These are phyloP conservation scores for Ceratobasidium sp. DNA, from an alignment of 1,284 basidiomycete genomes.

Conservation along the genomic window DNA sequence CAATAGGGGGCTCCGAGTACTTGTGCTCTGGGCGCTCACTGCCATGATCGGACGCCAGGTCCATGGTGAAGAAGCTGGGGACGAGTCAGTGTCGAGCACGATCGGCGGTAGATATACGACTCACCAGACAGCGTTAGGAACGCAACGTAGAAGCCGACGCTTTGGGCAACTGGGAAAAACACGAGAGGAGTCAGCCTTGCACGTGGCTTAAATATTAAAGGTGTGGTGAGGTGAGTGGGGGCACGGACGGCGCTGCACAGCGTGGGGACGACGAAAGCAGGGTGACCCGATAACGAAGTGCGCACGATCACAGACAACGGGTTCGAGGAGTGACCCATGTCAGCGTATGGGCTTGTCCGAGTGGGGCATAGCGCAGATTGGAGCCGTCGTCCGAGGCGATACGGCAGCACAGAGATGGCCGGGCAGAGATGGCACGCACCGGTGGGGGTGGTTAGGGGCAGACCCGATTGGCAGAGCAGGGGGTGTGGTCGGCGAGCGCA, in stretches of 20 bases:
- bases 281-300: no score
- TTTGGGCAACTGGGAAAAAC: slow-evolving; percentile 7
- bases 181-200: slow-evolving; percentile 18
- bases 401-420: no score
- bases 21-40: background rate
- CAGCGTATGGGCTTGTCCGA: slow-evolving; percentile 11
- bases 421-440: no score
- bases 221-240: background rate
- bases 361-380: background rate
- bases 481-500: no score
- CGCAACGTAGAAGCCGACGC: slow-evolving; percentile 5
- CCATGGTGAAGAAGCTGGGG: slow-evolving; percentile 24
- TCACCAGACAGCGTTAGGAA: slow-evolving; percentile 10
- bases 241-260: background rate
- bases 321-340: background rate
- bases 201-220: slow-evolving; percentile 31
- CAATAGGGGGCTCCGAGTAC: slow-evolving; percentile 32
- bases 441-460: no score
- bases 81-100: background rate
- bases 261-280: slow-evolving; percentile 22
- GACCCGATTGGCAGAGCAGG: no score
- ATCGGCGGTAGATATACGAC: slow-evolving; percentile 9
- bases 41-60: slow-evolving; percentile 24
- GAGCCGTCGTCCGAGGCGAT: background rate
- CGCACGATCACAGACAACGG: slow-evolving; percentile 17